Conservation (phyloP, 1,284 basidiomycete species). For the Fereydounia khargensis region DNA sequence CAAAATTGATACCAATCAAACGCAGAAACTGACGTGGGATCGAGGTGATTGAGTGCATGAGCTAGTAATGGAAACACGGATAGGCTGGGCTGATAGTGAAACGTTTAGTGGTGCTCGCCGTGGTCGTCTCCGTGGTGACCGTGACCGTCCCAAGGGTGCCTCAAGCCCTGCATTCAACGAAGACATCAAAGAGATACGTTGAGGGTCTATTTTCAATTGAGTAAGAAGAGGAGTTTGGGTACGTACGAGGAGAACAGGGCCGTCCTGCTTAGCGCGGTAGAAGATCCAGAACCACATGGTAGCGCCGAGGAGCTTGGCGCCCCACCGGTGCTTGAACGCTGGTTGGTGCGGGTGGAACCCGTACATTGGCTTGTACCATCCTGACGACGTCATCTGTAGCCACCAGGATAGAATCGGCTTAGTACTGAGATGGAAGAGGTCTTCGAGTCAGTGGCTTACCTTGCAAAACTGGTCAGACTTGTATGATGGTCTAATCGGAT, state of each 20-base stretch:
- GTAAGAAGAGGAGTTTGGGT: background rate
- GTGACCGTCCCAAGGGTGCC: conserved; percentile 51
- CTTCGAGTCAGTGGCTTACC: too few relatives aligned
- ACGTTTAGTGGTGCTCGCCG: conserved; percentile 26
- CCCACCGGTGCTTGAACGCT: conserved; percentile 45
- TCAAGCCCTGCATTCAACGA: conserved; percentile 39
- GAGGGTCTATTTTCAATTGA: too few relatives aligned
- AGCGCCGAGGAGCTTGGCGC: conserved; percentile 50
- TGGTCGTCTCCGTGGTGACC: conserved; percentile 40
- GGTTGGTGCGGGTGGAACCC: conserved; percentile 54
- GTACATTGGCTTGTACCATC: conserved; percentile 46
- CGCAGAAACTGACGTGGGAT: too few relatives aligned
- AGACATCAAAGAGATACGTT: too few relatives aligned
- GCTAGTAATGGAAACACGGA: too few relatives aligned
- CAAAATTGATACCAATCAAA: too few relatives aligned
- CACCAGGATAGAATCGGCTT: background rate
- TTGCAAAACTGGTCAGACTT: too few relatives aligned
- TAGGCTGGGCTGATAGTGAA: too few relatives aligned
- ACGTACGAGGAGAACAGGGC: conserved; percentile 54
- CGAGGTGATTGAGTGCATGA: background rate
- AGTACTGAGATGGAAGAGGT: too few relatives aligned
- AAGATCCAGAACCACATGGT: conserved; percentile 58
- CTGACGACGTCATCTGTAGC: conserved; percentile 8
- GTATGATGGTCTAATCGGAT: too few relatives aligned
- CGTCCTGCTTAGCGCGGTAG: conserved; percentile 54